A percentile compares a stretch with the other conserved stretches of the same genome.
phyloP scores from a whole-genome alignment of 2,329 filamentous ascomycete genomes.

The Fusarium verrucosum region DNA sequence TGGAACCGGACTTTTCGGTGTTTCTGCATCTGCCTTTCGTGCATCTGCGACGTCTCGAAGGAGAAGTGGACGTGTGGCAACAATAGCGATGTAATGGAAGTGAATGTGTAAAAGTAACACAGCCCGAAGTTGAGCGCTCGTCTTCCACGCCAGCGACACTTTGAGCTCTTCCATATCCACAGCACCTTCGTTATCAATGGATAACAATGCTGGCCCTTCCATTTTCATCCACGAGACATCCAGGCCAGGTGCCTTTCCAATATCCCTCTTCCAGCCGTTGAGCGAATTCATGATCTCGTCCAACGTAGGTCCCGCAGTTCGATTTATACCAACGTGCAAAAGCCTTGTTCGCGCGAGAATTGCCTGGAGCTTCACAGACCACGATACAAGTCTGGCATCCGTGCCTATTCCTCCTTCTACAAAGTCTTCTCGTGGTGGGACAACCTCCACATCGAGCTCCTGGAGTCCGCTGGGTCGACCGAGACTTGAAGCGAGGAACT shows the following conservation, averaged over 20 bases:
- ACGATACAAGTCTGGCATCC: constrained; percentile 45
- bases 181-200: constrained; percentile 10
- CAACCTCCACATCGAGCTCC: constrained; percentile 49
- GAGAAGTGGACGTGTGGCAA: constrained; percentile 46
- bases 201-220: neutral
- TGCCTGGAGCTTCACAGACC: constrained; percentile 46
- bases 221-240: constrained; percentile 29
- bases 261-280: constrained; percentile 21
- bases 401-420: constrained; percentile 43
- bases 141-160: constrained; percentile 42
- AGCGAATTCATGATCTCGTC: constrained; percentile 22
- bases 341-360: constrained; percentile 44
- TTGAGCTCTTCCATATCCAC: constrained; percentile 45
- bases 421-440: constrained; percentile 44
- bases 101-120: constrained; percentile 46
- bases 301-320: constrained; percentile 13
- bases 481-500: constrained; percentile 50
- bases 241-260: constrained; percentile 23
- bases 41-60: constrained; percentile 36
- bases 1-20: neutral
- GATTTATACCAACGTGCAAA: constrained; percentile 18
- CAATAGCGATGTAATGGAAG: constrained; percentile 47
- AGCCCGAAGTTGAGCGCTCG: constrained; percentile 42
- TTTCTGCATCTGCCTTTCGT: neutral
- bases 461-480: constrained; percentile 50